A percentile compares a stretch with the other conserved stretches of the same genome.
Conservation (phyloP, 441 rosid species). For the Aleurites moluccanus region DNA sequence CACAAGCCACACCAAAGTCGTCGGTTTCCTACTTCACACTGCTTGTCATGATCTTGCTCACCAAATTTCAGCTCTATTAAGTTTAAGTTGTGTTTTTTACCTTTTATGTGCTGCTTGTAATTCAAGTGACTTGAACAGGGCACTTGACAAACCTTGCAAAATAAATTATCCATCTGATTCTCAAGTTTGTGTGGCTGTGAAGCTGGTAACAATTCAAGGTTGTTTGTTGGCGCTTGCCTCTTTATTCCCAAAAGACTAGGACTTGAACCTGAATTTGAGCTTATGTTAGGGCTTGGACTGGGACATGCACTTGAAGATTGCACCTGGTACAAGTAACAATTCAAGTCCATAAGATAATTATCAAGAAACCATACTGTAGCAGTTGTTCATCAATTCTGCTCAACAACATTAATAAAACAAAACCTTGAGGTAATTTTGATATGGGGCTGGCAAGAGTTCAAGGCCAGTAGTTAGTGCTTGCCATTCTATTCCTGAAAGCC, state of each 20-base stretch:
- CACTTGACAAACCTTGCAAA: slow-evolving; percentile 29
- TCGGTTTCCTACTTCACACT: neutral
- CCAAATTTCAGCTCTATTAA: slow-evolving; percentile 9
- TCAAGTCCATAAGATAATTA: neutral
- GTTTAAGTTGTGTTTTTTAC: slow-evolving; percentile 30
- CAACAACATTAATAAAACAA: no score
- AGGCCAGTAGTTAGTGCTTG: no score
- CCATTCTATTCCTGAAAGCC: neutral
- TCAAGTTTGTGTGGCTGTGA: neutral
- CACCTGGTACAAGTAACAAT: slow-evolving; percentile 16
- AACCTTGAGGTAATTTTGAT: neutral
- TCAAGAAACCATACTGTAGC: neutral
- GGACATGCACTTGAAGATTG: slow-evolving; percentile 6
- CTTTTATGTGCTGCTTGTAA: slow-evolving; percentile 26
- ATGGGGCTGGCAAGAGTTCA: no score
- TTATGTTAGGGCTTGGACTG: slow-evolving; percentile 5
- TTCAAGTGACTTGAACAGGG: slow-evolving; percentile 14
- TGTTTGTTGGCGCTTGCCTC: slow-evolving; percentile 7
- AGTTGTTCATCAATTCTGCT: neutral
- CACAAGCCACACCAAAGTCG: slow-evolving; percentile 18
- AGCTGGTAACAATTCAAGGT: slow-evolving; percentile 11
- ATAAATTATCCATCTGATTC: neutral
- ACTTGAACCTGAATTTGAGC: neutral
- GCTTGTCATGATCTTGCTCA: neutral
- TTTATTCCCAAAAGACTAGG: slow-evolving; percentile 21